A percentile compares a stretch with the other conserved stretches of the same genome.
phyloP scores from a whole-genome alignment of 2,329 filamentous ascomycete genomes.

The Nemania serpens region DNA sequence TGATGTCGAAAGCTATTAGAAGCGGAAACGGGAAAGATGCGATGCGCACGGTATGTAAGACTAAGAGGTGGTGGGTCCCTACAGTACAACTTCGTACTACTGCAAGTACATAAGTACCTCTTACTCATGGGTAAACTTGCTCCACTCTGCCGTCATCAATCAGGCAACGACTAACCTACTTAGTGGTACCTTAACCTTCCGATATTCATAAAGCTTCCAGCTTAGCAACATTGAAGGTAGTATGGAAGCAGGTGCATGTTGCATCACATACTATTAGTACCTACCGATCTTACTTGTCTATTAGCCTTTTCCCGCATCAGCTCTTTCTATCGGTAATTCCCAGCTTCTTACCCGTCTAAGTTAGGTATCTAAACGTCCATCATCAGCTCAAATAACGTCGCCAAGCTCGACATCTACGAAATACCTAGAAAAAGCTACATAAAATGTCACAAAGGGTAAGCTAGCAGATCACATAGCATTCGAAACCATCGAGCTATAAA shows the following conservation, averaged over 20 bases:
- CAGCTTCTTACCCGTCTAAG: neutral
- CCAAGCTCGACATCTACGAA: neutral
- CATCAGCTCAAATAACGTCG: neutral
- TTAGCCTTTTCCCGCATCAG: too few relatives aligned
- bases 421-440: neutral
- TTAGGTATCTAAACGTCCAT: neutral
- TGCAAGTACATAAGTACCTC: neutral
- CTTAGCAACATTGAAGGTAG: too few relatives aligned
- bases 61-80: too few relatives aligned
- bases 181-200: too few relatives aligned
- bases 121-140: neutral
- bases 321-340: too few relatives aligned
- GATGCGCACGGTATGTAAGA: too few relatives aligned
- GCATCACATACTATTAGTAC: too few relatives aligned
- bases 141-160: conserved; percentile 7
- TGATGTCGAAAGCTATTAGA: neutral
- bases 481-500: neutral
- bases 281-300: too few relatives aligned
- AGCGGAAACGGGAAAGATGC: neutral
- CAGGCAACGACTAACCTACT: too few relatives aligned
- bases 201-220: too few relatives aligned
- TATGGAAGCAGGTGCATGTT: too few relatives aligned
- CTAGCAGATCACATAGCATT: neutral
- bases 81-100: too few relatives aligned
- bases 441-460: conserved; percentile 32